Percentiles rank a stretch among this genome's conserved stretches.
These are phyloP conservation scores for Hamamelis virginiana DNA, from an alignment of 164 flowering plant genomes.

Conservation along the genomic window DNA sequence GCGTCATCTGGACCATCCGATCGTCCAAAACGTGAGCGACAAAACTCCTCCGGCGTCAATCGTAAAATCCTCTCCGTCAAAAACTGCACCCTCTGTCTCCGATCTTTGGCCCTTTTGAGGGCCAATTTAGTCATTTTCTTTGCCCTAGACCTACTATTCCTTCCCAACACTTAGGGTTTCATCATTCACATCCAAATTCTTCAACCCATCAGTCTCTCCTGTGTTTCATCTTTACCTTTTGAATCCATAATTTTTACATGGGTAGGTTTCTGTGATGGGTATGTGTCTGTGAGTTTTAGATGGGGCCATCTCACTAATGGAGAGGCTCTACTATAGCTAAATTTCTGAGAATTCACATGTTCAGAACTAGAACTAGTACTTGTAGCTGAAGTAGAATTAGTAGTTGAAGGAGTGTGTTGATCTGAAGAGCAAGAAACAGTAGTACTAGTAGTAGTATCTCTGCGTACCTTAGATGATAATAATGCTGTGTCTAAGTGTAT, in stretches of 20 bases:
- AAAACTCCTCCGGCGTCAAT: slow-evolving; percentile 53
- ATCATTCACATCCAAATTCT: slow-evolving; percentile 18
- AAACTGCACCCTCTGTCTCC: slow-evolving; percentile 77
- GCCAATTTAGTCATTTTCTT: slow-evolving; percentile 88
- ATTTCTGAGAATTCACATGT: slow-evolving; percentile 24
- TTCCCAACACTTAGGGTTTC: slow-evolving; percentile 40
- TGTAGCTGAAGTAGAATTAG: slow-evolving; percentile 8
- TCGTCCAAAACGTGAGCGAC: slow-evolving; percentile 88
- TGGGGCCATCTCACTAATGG: slow-evolving; percentile 88
- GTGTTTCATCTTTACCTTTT: slow-evolving; percentile 11
- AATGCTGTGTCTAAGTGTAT: slow-evolving; percentile 3
- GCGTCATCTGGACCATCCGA: slow-evolving; percentile 77
- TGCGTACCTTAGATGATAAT: slow-evolving; percentile 25
- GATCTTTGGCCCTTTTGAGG: slow-evolving; percentile 78
- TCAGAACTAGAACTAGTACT: slow-evolving; percentile 12
- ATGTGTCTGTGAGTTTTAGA: slow-evolving; percentile 41
- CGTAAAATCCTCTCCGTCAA: slow-evolving; percentile 63
- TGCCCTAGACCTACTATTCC: slow-evolving; percentile 51
- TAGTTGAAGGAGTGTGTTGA: slow-evolving; percentile 4
- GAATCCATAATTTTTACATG: slow-evolving; percentile 4
- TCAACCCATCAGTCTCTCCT: slow-evolving; percentile 4
- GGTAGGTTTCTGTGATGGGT: slow-evolving; percentile 16
- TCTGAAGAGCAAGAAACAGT: background rate
- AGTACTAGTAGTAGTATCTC: background rate
- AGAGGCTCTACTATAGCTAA: slow-evolving; percentile 71